phyloP scores from a whole-genome alignment of 2,329 filamentous ascomycete species.

The Trichoderma atroviride region DNA sequence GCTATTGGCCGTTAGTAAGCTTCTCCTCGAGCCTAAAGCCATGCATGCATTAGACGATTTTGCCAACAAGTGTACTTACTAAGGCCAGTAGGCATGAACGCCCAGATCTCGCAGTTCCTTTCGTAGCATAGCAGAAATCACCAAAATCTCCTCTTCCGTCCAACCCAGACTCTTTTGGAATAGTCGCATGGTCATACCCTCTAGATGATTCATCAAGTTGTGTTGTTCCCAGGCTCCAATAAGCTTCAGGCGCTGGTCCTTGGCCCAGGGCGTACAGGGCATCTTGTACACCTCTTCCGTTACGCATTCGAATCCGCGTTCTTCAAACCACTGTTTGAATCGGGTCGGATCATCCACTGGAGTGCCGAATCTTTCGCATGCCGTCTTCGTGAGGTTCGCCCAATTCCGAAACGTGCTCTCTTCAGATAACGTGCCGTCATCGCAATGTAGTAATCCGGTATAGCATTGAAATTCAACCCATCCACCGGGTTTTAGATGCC shows the following conservation, averaged over 20 bases:
- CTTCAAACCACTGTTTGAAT: slow-evolving; percentile 43
- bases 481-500: slow-evolving; percentile 40
- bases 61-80: slow-evolving; percentile 33
- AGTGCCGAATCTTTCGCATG: slow-evolving; percentile 36
- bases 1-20: slow-evolving; percentile 25
- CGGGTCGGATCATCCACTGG: slow-evolving; percentile 35
- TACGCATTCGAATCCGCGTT: slow-evolving; percentile 56
- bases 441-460: slow-evolving; percentile 35
- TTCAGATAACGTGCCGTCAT: slow-evolving; percentile 38
- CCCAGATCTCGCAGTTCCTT: slow-evolving; percentile 37
- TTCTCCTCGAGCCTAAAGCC: not conserved
- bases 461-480: slow-evolving; percentile 41
- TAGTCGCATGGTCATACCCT: slow-evolving; percentile 39
- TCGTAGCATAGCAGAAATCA: slow-evolving; percentile 36
- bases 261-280: slow-evolving; percentile 53
- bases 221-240: slow-evolving; percentile 42
- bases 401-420: slow-evolving; percentile 34
- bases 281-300: slow-evolving; percentile 49
- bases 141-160: slow-evolving; percentile 35
- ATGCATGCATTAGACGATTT: not conserved
- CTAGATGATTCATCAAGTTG: slow-evolving; percentile 32
- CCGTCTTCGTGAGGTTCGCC: slow-evolving; percentile 33
- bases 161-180: slow-evolving; percentile 40
- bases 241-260: slow-evolving; percentile 52
- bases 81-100: slow-evolving; percentile 40